Percentiles rank a stretch among this genome's conserved stretches.
phyloP scores from a whole-genome alignment of 495 filamentous ascomycete genomes.

The Neurospora pannonica region DNA sequence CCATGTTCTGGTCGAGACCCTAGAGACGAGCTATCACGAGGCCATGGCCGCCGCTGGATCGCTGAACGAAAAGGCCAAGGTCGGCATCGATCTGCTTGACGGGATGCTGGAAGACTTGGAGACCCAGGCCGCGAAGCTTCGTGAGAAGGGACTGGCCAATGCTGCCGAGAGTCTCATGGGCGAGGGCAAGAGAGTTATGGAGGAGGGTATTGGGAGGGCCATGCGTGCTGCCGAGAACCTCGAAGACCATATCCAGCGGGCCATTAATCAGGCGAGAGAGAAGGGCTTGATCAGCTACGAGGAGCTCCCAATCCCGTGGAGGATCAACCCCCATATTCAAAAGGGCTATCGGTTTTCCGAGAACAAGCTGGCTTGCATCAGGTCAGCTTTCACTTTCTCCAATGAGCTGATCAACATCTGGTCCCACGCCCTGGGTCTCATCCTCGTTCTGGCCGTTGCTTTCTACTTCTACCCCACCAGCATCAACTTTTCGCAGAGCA shows the following conservation, averaged over 20 bases:
- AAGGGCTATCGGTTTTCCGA: constrained; percentile 88
- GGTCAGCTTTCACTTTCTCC: constrained; percentile 69
- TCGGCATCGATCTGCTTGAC: constrained; percentile 80
- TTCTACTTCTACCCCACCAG: constrained; percentile 94
- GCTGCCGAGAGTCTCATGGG: constrained; percentile 59
- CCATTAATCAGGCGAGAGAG: constrained; percentile 69
- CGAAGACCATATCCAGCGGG: constrained; percentile 69
- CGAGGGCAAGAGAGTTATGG: constrained; percentile 65
- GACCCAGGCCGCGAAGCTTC: constrained; percentile 56
- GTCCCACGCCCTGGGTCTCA: constrained; percentile 81
- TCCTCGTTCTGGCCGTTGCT: constrained; percentile 79
- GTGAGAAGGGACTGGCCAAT: constrained; percentile 51
- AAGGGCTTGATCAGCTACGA: constrained; percentile 78
- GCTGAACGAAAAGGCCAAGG: constrained; percentile 81
- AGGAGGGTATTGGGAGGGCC: constrained; percentile 75
- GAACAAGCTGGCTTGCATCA: constrained; percentile 75
- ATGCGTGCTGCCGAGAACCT: constrained; percentile 65
- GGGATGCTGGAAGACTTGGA: constrained; percentile 76
- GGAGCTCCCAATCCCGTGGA: constrained; percentile 86
- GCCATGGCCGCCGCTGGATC: constrained; percentile 79
- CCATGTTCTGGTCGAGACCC: constrained; percentile 81
- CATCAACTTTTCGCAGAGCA: constrained; percentile 76
- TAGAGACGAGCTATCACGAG: constrained; percentile 86
- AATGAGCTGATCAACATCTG: constrained; percentile 98
- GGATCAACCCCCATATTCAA: constrained; percentile 87